These are phyloP conservation scores for Fraxinus ornus DNA, from an alignment of 305 asterid species.

Conservation along the genomic window DNA sequence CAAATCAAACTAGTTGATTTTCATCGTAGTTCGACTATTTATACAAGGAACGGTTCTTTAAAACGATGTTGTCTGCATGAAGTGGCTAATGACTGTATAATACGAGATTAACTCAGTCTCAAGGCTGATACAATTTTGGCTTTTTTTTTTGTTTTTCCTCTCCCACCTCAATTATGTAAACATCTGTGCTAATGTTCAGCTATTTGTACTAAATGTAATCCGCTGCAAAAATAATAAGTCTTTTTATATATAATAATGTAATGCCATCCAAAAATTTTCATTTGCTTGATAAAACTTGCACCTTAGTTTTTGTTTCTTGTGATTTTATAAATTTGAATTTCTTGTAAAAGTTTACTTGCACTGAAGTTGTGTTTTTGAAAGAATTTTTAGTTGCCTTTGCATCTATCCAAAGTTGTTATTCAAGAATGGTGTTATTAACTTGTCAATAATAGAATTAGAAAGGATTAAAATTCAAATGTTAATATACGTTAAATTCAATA, in stretches of 20 bases:
- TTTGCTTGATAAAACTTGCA: background rate
- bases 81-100: constrained; percentile 24
- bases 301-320: background rate
- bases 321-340: background rate
- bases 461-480: no score
- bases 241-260: background rate
- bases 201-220: background rate
- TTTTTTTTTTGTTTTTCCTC: background rate
- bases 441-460: no score
- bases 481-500: no score
- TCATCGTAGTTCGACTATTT: background rate
- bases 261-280: background rate
- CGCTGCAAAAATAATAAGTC: background rate
- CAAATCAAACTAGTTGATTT: constrained; percentile 25
- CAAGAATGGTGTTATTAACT: background rate
- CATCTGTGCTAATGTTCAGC: constrained; percentile 6
- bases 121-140: constrained; percentile 32
- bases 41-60: constrained; percentile 5
- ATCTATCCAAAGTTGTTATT: background rate
- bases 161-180: background rate
- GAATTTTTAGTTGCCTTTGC: background rate
- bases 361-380: background rate
- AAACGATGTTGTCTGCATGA: background rate
- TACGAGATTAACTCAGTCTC: constrained; percentile 25
- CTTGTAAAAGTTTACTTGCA: background rate